A percentile compares a stretch with the other conserved stretches of the same genome.
Conservation (phyloP, 192 early-diverging fungal species). For the Powellomyces hirtus region DNA sequence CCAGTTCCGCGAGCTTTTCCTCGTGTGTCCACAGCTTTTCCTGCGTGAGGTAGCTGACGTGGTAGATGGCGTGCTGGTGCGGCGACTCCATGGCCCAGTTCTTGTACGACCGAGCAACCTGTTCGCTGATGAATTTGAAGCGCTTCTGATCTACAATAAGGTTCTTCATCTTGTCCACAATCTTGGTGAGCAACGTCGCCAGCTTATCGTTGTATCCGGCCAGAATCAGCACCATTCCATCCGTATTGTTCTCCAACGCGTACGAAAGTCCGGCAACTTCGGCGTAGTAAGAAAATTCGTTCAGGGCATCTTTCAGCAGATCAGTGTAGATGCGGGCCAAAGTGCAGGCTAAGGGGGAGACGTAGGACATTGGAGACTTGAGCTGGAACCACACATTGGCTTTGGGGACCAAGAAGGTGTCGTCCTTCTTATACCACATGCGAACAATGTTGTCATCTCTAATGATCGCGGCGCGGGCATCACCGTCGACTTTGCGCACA, state of each 20-base stretch:
- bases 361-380: conserved; percentile 69
- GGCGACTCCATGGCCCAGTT: conserved; percentile 80
- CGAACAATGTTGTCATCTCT: conserved; percentile 57
- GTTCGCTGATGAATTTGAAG: conserved; percentile 81
- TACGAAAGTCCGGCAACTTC: conserved; percentile 83
- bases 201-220: conserved; percentile 91
- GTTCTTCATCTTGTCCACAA: conserved; percentile 65
- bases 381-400: conserved; percentile 71
- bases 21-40: conserved; percentile 74
- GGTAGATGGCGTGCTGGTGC: conserved; percentile 74
- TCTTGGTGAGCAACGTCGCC: conserved; percentile 61
- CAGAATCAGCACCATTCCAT: conserved; percentile 61
- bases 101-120: conserved; percentile 63
- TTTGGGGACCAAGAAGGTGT: conserved; percentile 88
- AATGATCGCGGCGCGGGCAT: conserved; percentile 52
- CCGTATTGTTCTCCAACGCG: conserved; percentile 64
- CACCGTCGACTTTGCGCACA: conserved; percentile 41
- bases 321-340: conserved; percentile 70
- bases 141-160: conserved; percentile 64
- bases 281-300: conserved; percentile 87
- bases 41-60: conserved; percentile 72
- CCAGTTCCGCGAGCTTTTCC: conserved; percentile 73
- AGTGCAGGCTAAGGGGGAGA: conserved; percentile 70
- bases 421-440: conserved; percentile 95
- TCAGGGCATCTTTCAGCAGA: conserved; percentile 79